These are phyloP conservation scores for Exophiala alcalophila DNA, from an alignment of 2,329 filamentous ascomycete species.

Conservation along the genomic window DNA sequence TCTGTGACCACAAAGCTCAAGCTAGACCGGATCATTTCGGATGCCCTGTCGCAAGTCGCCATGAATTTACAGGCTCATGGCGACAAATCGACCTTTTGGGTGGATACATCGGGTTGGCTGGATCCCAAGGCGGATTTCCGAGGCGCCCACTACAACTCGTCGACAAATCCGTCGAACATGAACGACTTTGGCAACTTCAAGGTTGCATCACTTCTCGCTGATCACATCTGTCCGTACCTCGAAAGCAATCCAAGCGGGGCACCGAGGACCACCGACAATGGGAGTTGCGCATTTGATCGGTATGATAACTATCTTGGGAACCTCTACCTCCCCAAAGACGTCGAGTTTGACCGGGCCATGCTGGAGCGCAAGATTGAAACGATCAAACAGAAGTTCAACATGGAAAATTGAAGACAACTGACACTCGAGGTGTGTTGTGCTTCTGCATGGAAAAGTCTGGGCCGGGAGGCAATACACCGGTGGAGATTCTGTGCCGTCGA, in stretches of 20 bases:
- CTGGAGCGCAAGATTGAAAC: constrained; percentile 31
- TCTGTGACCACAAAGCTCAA: constrained; percentile 33
- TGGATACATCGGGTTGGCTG: constrained; percentile 43
- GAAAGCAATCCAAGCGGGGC: constrained; percentile 12
- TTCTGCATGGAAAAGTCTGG: no score
- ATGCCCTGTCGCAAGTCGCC: constrained; percentile 29
- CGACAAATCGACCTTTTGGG: constrained; percentile 38
- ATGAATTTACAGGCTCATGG: constrained; percentile 36
- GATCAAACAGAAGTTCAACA: constrained; percentile 27
- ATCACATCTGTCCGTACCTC: constrained; percentile 38
- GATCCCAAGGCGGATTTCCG: constrained; percentile 29
- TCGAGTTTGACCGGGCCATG: constrained; percentile 28
- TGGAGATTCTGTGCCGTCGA: no score
- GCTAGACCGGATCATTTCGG: constrained; percentile 13
- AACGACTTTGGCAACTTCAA: constrained; percentile 37
- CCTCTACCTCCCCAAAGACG: constrained; percentile 29
- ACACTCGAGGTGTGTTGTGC: no score
- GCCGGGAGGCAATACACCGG: no score
- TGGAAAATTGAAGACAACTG: no score
- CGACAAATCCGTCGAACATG: constrained; percentile 29
- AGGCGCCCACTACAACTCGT: constrained; percentile 8
- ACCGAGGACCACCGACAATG: not conserved
- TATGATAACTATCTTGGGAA: constrained; percentile 33
- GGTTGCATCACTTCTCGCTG: constrained; percentile 38
- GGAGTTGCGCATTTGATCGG: constrained; percentile 36